Conservation (phyloP, 345 rosid genomes). For the Balakata baccata region DNA sequence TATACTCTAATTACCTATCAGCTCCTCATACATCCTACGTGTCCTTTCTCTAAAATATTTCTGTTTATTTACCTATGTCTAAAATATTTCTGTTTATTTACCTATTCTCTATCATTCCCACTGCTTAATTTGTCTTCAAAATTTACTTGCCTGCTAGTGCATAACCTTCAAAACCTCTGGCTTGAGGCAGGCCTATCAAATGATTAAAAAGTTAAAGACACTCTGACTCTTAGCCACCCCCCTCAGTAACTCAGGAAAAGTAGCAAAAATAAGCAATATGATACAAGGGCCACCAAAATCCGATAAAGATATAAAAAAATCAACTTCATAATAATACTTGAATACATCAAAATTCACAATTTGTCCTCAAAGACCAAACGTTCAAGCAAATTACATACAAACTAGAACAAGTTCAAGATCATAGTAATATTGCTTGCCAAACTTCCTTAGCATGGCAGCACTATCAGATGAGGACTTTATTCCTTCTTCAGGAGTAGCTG, state of each 20-base stretch:
- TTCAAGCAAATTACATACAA: constrained; percentile 17
- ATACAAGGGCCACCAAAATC: not conserved
- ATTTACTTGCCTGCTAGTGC: too few species aligned
- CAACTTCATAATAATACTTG: constrained; percentile 8
- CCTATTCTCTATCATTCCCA: too few species aligned
- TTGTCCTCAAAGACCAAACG: not conserved
- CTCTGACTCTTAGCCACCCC: too few species aligned
- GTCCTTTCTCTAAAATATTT: too few species aligned
- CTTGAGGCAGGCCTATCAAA: not conserved
- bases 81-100: too few species aligned
- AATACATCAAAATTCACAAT: constrained; percentile 1
- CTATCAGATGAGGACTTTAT: constrained; percentile 21
- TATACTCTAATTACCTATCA: too few species aligned
- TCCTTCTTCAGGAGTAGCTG: constrained; percentile 5
- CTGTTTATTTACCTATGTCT: too few species aligned
- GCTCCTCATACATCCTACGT: too few species aligned
- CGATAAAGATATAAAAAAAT: not conserved
- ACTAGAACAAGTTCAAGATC: constrained; percentile 6
- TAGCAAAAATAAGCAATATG: not conserved
- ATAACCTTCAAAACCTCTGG: too few species aligned
- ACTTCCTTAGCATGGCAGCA: constrained; percentile 15
- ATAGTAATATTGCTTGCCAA: constrained; percentile 7
- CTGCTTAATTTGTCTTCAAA: too few species aligned
- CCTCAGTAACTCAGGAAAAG: not conserved
- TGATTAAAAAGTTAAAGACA: not conserved